Base-by-base conservation (phyloP, 805 yeast species). In the Myxozyma vanderwaltii region DNA sequence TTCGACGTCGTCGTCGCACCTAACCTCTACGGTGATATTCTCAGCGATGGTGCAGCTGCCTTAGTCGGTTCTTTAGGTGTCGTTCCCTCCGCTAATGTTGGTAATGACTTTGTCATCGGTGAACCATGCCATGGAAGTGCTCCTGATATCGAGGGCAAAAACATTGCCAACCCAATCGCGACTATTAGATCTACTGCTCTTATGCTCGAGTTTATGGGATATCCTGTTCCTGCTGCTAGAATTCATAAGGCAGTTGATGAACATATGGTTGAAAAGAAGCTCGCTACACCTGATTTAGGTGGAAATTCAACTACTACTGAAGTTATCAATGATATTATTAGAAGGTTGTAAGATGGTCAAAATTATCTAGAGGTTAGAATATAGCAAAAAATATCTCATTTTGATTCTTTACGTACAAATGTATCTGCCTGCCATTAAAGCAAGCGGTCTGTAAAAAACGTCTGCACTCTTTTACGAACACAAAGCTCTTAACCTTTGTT, bases 111-210 rank as follows among this genome's bases (percentile, higher is more conserved):
- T 72, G 97, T 95, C 64, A 90, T 94, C 72, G 99, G 99, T 74
- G 99, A 94, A 79, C 99, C 99, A 72, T 91, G 97, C 74, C 99
- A 94, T 77, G 99, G 99, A 63, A 89, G 96, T 57, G 99, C 99
- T 56, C 99, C 99, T 58, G 99, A 94, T 75, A 94, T 94, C 67
- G 96, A 91, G 74, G 99, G 99, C 69, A 86, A 61, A 59, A 69
- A 69, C 54, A 72, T 73, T 54, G 83, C 97, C 54, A 92, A 92
- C 82, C 99, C 99, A 66, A 86, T 94, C 71, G 99, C 99, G 58
- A 94, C 99, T 52, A 92, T 94, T 73, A 86, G 99, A 79, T 94
- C 99, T 31, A 86, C 97, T 59, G 99, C 98, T 58, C 81, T 94
- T 74, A 86, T 94, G 96, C 84, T 94, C 75, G 98, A 94, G 78